Percentiles rank a stretch among this genome's conserved stretches.
These are phyloP conservation scores for Naganishia onofrii DNA, from an alignment of 768 basidiomycete species.

Conservation along the genomic window DNA sequence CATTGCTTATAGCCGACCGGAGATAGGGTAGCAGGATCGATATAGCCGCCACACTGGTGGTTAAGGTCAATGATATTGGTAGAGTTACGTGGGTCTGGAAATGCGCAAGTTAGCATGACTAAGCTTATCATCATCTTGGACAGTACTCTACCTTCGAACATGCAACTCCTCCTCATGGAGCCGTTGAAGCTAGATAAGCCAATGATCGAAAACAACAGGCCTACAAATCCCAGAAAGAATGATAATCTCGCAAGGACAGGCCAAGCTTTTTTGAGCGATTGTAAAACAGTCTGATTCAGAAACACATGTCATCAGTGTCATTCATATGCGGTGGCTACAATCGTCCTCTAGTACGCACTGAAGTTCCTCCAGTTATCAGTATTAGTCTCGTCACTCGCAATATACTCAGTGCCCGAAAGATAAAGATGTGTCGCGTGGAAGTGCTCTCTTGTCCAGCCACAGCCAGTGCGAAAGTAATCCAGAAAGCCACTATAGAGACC, in stretches of 20 bases:
- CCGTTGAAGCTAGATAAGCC: constrained; percentile 93
- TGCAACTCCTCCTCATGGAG: constrained; percentile 61
- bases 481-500: constrained; percentile 79
- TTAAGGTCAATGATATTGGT: constrained; percentile 48
- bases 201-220: constrained; percentile 83
- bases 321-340: not conserved
- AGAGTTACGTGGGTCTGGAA: constrained; percentile 46
- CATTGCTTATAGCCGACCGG: constrained; percentile 55
- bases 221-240: constrained; percentile 86
- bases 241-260: constrained; percentile 86
- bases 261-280: constrained; percentile 81
- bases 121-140: too few species aligned
- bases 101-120: not conserved
- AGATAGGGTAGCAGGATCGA: constrained; percentile 62
- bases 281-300: constrained; percentile 70
- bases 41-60: constrained; percentile 76
- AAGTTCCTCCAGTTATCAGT: constrained; percentile 85
- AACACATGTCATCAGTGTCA: constrained; percentile 2
- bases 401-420: constrained; percentile 85
- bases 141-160: constrained; percentile 38
- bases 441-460: constrained; percentile 67
- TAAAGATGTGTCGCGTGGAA: constrained; percentile 65
- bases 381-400: constrained; percentile 76
- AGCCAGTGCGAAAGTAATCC: constrained; percentile 75
- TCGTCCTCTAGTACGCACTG: constrained; percentile 58